Base-by-base conservation (phyloP, 2,329 filamentous ascomycete species). In the Arthrocladium fulminans region DNA sequence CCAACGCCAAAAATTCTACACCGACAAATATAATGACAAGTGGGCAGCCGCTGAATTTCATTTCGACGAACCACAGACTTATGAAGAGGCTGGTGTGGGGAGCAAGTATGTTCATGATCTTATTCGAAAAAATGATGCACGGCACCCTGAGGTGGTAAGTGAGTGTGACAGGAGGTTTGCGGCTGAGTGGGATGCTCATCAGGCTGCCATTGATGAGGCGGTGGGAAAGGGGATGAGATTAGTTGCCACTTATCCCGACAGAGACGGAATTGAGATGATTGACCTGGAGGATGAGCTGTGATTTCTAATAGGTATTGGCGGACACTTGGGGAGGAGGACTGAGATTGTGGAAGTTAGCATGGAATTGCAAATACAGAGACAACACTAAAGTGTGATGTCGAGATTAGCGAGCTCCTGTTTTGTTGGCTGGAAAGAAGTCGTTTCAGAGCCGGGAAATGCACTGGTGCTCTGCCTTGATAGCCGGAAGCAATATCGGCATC, bases 201-300 rank as follows among this genome's bases (percentile, higher is more conserved):
- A 47, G 25, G n/a, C 9, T 19, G 44, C 44, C 4, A 47, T 47
- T 27, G 44, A 47, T 5, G 23, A 6, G 8, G 44, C 44, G 29
- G 22, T n/a, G 32, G 30, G 19, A 19, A 15, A 47, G n/a, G 44
- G 44, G n/a, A 17, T 13, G 34, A 22, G 15, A 23, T 19, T 47
- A 24, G 29, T 38, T 17, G 44, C 44, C 39, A 47, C 44, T 47
- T 47, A 47, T 23, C 44, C 44, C 19, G 44, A 47, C 39, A 47
- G 44, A 47, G 30, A 29, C 32, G 32, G 23, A 34, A 23, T 35
- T n/a, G 44, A 47, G 44, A 44, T 44, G 41, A 24, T 44, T 44
- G 44, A 47, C n/a, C 12, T 19, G 24, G 34, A 38, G 13, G 42
- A 45, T 2, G 42, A 47, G 23, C 24, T 47, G 32, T 38, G 23